Base-by-base conservation (phyloP, 2,329 filamentous ascomycete species). In the Ophiobolus disseminans region DNA sequence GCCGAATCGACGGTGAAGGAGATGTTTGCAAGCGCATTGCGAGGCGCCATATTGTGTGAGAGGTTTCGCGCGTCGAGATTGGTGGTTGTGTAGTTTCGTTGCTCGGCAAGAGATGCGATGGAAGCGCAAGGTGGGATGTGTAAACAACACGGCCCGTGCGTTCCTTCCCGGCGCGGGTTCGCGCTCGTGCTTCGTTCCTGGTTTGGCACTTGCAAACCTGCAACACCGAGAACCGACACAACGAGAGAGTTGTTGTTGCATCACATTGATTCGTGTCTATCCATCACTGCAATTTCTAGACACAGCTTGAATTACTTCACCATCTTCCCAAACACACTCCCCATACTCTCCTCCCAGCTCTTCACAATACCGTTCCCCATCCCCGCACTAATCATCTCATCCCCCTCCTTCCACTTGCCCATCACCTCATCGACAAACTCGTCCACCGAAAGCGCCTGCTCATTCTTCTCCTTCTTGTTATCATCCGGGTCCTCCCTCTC, bases 391-490 rank as follows among this genome's bases (percentile, higher is more conserved):
- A 84, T 80, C 2, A 75, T 77, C 41, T 81, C 79, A 6, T 77
- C 72, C 0, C 78, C 81, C 1, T 63, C 65, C 61, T 80, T 76
- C 68, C 79, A 73, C 51, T 76, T 78, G 36, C 60, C 58, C 1
- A 67, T 54, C 1, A 83, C 68, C 41, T 80, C 76, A 4, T 75
- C 66, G 69, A 83, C 80, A 52, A 84, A 85, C 65, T 85, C 82
- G 0, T 81, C 77, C 3, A 84, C 64, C 0, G 66, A 75, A 63
- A 86, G 55, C 8, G 69, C 58, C 23, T 78, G 79, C n/a, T 69
- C 55, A 28, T 80, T 82, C n/a, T 81, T 78, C 5, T 77, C 68
- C 69, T 84, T 85, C 68, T 83, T 85, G 45, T 84, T 84, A 51
- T 84, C 80, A 53, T 84, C 76, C 1, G 82, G 81, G 56, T 85